These are phyloP conservation scores for Babjeviella inositovora DNA, from an alignment of 805 yeast species.

Conservation along the genomic window DNA sequence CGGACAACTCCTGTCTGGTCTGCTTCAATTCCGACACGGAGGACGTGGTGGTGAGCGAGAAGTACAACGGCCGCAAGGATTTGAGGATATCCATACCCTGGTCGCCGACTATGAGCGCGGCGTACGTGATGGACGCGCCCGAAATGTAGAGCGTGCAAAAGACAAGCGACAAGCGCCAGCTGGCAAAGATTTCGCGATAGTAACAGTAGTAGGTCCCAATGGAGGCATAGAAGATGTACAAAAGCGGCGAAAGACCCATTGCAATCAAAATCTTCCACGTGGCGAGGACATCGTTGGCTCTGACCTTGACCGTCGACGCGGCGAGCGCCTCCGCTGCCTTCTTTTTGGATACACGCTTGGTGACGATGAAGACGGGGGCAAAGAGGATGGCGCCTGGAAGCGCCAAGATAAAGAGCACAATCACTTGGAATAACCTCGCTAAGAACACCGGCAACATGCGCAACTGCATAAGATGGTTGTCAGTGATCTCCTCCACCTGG, in stretches of 20 bases:
- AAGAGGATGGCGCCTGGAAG: conserved; percentile 83
- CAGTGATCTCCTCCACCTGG: no score
- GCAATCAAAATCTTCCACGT: conserved; percentile 93
- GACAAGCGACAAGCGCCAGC: conserved; percentile 11
- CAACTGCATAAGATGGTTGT: no score
- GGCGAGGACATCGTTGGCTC: conserved; percentile 88
- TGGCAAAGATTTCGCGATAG: conserved; percentile 7
- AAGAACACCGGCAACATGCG: no score
- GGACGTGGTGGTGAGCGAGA: conserved; percentile 42
- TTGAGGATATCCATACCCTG: conserved; percentile 82
- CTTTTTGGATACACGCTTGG: conserved; percentile 55
- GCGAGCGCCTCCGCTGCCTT: conserved; percentile 74
- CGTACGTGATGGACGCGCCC: conserved; percentile 63
- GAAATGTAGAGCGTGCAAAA: conserved; percentile 39
- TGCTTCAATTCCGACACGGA: conserved; percentile 42
- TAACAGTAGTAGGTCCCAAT: conserved; percentile 26
- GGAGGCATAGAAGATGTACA: conserved; percentile 69
- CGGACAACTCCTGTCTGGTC: conserved; percentile 44
- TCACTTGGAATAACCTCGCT: conserved; percentile 36
- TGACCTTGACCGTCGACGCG: conserved; percentile 76
- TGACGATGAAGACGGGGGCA: conserved; percentile 73
- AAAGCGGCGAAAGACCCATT: conserved; percentile 75
- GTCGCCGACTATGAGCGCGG: conserved; percentile 88
- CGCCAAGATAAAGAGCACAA: conserved; percentile 43
- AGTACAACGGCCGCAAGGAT: conserved; percentile 66